Base-by-base conservation (phyloP, 2,329 filamentous ascomycete species). In the Colletotrichum somersetense region DNA sequence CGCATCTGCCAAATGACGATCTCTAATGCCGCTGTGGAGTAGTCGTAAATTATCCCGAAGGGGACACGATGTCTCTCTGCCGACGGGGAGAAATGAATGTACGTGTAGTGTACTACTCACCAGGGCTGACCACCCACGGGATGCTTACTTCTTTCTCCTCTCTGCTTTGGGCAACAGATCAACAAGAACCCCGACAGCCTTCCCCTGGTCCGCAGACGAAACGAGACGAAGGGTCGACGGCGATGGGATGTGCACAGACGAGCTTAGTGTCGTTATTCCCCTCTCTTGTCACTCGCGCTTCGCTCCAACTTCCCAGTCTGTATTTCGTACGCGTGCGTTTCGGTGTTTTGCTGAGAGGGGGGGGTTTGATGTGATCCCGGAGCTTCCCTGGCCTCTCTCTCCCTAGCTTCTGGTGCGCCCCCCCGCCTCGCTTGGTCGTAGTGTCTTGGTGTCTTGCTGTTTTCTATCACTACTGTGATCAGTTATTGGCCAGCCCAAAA, bases 1-100 rank as follows among this genome's bases (percentile, higher is more conserved):
- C 70, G 70, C 66, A 74, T 70, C 70, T 73, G 73, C 66, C 73
- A 74, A 74, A 73, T 71, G 73, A 74, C 66, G 73, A 74, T 73
- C 73, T 73, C 62, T 72, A 46, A 58, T 62, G 64, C 53, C 50
- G 57, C 66, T 66, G 62, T 66, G 73, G 73, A 72, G 70, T 71
- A 58, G 66, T 23, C 62, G 73, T 59, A 68, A 64, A 74, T 73
- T 73, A 48, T 66, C 62, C 65, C 69, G 72, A 64, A 46, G 59
- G 66, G 62, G 46, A 50, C 20, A 30, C 58, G 11, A 50, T 5
- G 55, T n/a, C 44, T 20, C 50, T 30, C 59, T 64, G 65, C 69
- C 66, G 63, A 61, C n/a, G 18, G 18, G 18, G 20, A 11, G 20
- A 46, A 46, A 69, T 57, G 48, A 16, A 40, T 12, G 35, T 30